phyloP scores from a whole-genome alignment of 345 rosid species.

The Heritiera littoralis region DNA sequence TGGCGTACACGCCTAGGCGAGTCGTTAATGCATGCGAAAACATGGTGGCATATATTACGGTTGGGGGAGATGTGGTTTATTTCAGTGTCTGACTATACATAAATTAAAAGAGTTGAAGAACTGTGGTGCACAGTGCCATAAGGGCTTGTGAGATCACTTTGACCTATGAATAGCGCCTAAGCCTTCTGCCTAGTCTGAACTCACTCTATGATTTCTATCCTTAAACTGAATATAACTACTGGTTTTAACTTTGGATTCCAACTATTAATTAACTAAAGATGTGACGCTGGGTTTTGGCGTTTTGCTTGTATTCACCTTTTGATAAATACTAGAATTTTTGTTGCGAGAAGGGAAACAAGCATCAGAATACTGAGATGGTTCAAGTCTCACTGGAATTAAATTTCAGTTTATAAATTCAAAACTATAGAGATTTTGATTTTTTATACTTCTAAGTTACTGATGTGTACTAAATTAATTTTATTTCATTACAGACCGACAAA shows the following conservation, averaged over 20 bases:
- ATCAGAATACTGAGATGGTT: not conserved
- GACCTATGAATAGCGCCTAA: not conserved
- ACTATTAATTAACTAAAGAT: not conserved
- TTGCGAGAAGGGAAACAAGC: not conserved
- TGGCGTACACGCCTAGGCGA: not conserved
- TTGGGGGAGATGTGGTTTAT: not conserved
- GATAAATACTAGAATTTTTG: not conserved
- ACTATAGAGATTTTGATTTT: not conserved
- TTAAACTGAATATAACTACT: not conserved
- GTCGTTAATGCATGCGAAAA: not conserved
- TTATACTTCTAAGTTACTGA: not conserved
- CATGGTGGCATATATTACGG: not conserved
- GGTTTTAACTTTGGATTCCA: not conserved
- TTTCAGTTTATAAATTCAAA: not conserved
- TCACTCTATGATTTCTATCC: not conserved
- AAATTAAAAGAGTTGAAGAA: not conserved
- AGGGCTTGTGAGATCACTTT: not conserved
- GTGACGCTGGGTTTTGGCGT: not conserved
- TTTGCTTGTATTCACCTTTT: not conserved
- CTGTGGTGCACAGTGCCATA: not conserved
- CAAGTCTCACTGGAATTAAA: not conserved
- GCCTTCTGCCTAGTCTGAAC: not conserved
- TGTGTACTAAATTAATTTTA: not conserved
- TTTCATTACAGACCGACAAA: conserved; percentile 72
- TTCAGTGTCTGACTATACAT: not conserved